Base-by-base conservation (phyloP, 2,329 filamentous ascomycete genomes). In the Fusarium sp. region DNA sequence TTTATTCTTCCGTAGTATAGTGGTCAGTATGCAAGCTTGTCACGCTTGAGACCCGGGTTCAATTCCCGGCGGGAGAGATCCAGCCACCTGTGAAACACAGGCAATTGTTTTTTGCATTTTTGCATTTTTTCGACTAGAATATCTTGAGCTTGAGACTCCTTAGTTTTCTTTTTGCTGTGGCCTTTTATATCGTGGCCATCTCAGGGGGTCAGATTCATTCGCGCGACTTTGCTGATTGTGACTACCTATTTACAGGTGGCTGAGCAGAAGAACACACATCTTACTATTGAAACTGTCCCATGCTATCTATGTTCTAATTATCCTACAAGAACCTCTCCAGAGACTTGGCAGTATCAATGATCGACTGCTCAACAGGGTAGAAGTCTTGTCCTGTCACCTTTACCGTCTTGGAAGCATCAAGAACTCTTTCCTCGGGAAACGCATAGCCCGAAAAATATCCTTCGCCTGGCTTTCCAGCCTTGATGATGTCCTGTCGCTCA, bases 301-400 rank as follows among this genome's bases (percentile, higher is more conserved):
- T 35, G 29, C 11, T 31, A 16, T 35, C 11, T 31, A 16, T 35
- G 18, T 18, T 35, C 31, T 18, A 35, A 35, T 2, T 28, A 11
- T 18, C 1, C 29, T 69, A 74, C 52, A 74, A 29, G 3, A 68
- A 73, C 28, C 54, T 69, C 38, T 74, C 63, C 13, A 72, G 41
- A 44, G 47, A 66, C 48, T 69, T 72, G 16, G 70, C 72, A 2
- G 72, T 71, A 20, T 74, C 72, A 33, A 63, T 26, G 29, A 74
- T 74, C 2, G 66, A 57, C 52, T 74, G 56, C 37, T 74, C 60
- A 12, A 72, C 64, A 1, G 56, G 23, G 24, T 63, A 57, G 39
- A 69, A 70, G 11, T 55, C 64, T 24, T 72, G 58, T 4, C 70
- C 72, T 1, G 72, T 73, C 6, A 53, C 41, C 29, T 53, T 57